Evolutionary conservation across 257 asterid species (phyloP).

Genomic region (Gentiana straminea): DNA sequence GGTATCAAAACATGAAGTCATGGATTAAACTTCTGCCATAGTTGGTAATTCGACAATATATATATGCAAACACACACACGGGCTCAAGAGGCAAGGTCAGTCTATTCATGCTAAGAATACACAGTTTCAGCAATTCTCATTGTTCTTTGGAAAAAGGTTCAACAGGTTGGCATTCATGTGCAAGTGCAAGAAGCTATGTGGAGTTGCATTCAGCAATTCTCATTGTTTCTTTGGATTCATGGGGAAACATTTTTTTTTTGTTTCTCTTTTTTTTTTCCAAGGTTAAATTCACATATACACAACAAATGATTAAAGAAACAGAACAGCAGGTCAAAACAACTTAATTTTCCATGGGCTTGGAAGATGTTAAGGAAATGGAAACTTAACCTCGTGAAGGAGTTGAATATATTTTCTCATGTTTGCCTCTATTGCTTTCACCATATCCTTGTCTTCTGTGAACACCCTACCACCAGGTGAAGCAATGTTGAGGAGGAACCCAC

Average conservation of each 20-base stretch:
- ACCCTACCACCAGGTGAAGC: slow-evolving; percentile 95
- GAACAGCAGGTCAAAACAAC: neutral
- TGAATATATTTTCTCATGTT: slow-evolving; percentile 79
- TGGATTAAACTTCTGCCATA: too few species aligned
- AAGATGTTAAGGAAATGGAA: slow-evolving; percentile 5
- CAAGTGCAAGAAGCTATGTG: too few species aligned
- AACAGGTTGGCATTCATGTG: too few species aligned
- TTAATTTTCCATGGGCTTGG: neutral
- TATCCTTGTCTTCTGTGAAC: slow-evolving; percentile 87
- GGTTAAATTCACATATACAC: too few species aligned
- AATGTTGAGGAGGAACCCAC: slow-evolving; percentile 88
- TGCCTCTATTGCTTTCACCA: slow-evolving; percentile 77
- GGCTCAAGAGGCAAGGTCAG: too few species aligned
- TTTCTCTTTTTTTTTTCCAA: too few species aligned
- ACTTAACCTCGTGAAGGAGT: slow-evolving; percentile 77
- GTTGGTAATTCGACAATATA: too few species aligned
- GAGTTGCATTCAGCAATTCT: too few species aligned
- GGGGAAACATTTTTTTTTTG: too few species aligned
- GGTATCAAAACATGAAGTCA: too few species aligned
- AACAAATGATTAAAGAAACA: neutral
- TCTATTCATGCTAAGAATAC: neutral
- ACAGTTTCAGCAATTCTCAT: neutral
- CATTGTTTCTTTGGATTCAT: too few species aligned
- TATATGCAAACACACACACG: too few species aligned
- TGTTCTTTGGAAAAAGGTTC: neutral